Percentiles rank a stretch among this genome's conserved stretches.
phyloP scores from a whole-genome alignment of 2,329 filamentous ascomycete genomes.

The Cladosporium sp. region DNA sequence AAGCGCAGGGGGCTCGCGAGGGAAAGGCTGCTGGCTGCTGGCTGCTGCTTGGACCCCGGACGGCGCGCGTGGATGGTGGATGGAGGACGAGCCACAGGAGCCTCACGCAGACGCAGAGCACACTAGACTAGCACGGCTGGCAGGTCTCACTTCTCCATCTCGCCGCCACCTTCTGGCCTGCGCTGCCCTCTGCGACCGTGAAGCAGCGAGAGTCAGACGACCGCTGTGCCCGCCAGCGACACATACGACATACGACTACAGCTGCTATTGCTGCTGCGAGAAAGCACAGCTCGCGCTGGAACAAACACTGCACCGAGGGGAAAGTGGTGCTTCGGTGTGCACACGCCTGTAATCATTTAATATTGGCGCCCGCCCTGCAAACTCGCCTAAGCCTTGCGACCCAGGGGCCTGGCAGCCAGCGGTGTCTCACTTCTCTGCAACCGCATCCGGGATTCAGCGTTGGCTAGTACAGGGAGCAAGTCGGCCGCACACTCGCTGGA shows the following conservation, averaged over 20 bases:
- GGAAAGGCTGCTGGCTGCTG: background rate
- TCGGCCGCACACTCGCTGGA: slow-evolving; percentile 13
- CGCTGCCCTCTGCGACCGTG: slow-evolving; percentile 14
- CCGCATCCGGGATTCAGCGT: background rate
- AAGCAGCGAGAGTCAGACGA: background rate
- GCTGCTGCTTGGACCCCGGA: background rate
- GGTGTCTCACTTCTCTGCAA: slow-evolving; percentile 18
- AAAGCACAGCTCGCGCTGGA: slow-evolving; percentile 1
- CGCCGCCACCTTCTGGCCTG: slow-evolving; percentile 16
- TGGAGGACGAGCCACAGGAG: background rate
- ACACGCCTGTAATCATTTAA: background rate
- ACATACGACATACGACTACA: background rate
- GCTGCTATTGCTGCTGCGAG: slow-evolving; percentile 6
- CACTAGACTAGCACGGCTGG: slow-evolving; percentile 6
- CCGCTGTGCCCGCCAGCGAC: background rate
- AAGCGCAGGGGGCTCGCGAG: slow-evolving; percentile 14
- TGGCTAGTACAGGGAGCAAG: slow-evolving; percentile 16
- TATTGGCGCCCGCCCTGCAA: background rate
- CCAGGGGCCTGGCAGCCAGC: slow-evolving; percentile 17
- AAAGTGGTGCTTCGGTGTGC: background rate
- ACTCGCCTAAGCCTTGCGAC: slow-evolving; percentile 2
- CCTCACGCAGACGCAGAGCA: background rate
- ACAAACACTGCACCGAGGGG: background rate
- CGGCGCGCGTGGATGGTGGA: background rate
- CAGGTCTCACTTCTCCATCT: slow-evolving; percentile 20